Percentiles rank a stretch among this genome's conserved stretches.
These are phyloP conservation scores for Phaeophleospora eucalypticola DNA, from an alignment of 2,329 filamentous ascomycete genomes.

Conservation along the genomic window DNA sequence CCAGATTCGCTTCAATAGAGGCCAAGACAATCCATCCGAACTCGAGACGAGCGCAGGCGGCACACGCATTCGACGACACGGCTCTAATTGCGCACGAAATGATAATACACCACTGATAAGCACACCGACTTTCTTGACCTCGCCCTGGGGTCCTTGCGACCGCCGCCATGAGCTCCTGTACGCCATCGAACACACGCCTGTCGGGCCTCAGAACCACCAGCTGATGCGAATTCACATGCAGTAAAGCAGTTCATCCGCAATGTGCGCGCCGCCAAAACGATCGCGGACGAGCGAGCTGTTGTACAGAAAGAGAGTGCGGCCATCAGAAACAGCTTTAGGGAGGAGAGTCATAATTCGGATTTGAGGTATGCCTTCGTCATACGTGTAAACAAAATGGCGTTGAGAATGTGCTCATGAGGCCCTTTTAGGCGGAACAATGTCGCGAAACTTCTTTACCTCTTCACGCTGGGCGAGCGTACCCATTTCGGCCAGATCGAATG, in stretches of 20 bases:
- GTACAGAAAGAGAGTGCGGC: slow-evolving; percentile 99
- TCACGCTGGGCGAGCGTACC: slow-evolving; percentile 93
- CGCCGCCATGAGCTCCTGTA: slow-evolving; percentile 20
- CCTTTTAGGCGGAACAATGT: slow-evolving; percentile 87
- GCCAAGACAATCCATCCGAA: not conserved
- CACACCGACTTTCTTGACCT: not conserved
- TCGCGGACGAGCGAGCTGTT: slow-evolving; percentile 95
- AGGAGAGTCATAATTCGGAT: slow-evolving; percentile 90
- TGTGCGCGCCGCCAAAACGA: slow-evolving; percentile 96
- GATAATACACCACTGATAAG: not conserved
- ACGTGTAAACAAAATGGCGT: slow-evolving; percentile 16
- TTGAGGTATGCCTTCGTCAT: slow-evolving; percentile 61
- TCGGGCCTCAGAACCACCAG: not conserved
- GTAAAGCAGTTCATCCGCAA: slow-evolving; percentile 99
- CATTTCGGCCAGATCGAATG: slow-evolving; percentile 99
- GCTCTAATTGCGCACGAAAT: not conserved
- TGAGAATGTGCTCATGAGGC: slow-evolving; percentile 5
- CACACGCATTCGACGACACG: not conserved
- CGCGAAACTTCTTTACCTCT: slow-evolving; percentile 94
- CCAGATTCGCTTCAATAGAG: not conserved
- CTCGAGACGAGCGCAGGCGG: not conserved
- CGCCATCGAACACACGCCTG: slow-evolving; percentile 2
- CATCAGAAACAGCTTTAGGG: slow-evolving; percentile 93
- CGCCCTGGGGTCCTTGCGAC: slow-evolving; percentile 18
- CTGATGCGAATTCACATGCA: slow-evolving; percentile 39